These are phyloP conservation scores for Penicillium sumatraense DNA, from an alignment of 2,329 filamentous ascomycete genomes.

Conservation along the genomic window DNA sequence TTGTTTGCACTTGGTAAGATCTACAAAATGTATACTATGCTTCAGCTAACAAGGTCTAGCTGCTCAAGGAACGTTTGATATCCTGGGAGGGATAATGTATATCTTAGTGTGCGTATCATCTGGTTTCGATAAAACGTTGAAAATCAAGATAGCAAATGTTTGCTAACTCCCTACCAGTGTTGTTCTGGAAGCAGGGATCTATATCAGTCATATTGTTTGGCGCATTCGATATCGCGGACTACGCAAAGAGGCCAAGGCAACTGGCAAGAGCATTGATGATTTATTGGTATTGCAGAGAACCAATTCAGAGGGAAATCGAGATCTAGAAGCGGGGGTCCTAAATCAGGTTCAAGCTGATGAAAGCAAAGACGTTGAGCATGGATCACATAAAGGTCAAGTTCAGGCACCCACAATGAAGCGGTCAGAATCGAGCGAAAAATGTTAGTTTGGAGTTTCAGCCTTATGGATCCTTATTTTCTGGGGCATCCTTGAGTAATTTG, in stretches of 20 bases:
- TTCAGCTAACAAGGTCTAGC: conserved; percentile 43
- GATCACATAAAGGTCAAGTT: neutral
- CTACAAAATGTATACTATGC: neutral
- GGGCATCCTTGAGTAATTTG: neutral
- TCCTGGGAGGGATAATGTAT: conserved; percentile 64
- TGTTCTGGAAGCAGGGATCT: conserved; percentile 64
- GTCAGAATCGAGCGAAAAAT: conserved; percentile 1
- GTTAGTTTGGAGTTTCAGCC: neutral
- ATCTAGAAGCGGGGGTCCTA: neutral
- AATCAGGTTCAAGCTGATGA: conserved; percentile 4
- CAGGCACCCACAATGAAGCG: neutral
- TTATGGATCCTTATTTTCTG: neutral
- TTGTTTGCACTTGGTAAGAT: conserved; percentile 62
- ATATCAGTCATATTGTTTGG: conserved; percentile 64
- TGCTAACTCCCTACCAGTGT: conserved; percentile 45
- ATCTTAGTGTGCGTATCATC: conserved; percentile 62
- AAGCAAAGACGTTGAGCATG: neutral
- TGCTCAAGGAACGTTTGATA: conserved; percentile 65
- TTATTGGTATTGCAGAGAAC: conserved; percentile 34
- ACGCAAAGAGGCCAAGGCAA: conserved; percentile 56
- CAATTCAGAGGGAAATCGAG: conserved; percentile 5
- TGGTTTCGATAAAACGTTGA: too few relatives aligned
- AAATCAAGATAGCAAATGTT: too few relatives aligned
- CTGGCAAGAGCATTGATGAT: conserved; percentile 62
- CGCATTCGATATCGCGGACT: conserved; percentile 59